Percentiles rank a stretch among this genome's conserved stretches.
phyloP scores from a whole-genome alignment of 495 filamentous ascomycete species.

The Tuber melanosporum region DNA sequence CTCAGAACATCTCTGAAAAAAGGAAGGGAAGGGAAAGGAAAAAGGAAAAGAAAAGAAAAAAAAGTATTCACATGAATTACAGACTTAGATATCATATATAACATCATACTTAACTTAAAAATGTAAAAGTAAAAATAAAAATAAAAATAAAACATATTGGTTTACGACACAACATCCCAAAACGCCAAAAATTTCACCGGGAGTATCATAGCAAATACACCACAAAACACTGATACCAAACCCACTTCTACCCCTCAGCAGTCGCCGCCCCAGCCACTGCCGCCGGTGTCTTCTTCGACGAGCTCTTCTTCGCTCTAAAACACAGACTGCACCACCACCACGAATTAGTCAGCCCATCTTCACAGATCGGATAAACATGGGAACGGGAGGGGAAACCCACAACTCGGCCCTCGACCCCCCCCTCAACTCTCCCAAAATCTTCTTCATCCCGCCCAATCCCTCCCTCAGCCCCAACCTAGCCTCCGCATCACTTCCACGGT shows the following conservation, averaged over 20 bases:
- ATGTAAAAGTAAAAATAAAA: background rate
- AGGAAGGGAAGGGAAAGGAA: background rate
- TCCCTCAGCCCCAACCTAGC: slow-evolving; percentile 70
- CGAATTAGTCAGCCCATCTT: background rate
- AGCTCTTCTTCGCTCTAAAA: slow-evolving; percentile 38
- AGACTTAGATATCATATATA: background rate
- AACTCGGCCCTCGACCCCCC: slow-evolving; percentile 83
- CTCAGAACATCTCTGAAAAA: background rate
- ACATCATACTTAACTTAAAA: background rate
- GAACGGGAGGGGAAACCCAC: slow-evolving; percentile 19
- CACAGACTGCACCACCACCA: slow-evolving; percentile 19
- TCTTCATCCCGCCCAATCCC: slow-evolving; percentile 83
- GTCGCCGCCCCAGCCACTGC: background rate
- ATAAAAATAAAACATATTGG: background rate
- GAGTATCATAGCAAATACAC: background rate
- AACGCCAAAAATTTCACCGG: background rate
- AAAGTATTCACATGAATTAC: background rate
- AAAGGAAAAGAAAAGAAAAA: background rate
- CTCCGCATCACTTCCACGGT: slow-evolving; percentile 76
- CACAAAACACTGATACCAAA: background rate
- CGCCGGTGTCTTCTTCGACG: background rate
- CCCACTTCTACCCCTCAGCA: background rate
- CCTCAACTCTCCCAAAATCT: slow-evolving; percentile 70
- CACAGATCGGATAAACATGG: background rate
- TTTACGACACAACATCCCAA: background rate